A percentile compares a stretch with the other conserved stretches of the same genome.
Evolutionary conservation across 495 filamentous ascomycete genomes (phyloP).

Genomic region (Aspergillus kassunensis): DNA sequence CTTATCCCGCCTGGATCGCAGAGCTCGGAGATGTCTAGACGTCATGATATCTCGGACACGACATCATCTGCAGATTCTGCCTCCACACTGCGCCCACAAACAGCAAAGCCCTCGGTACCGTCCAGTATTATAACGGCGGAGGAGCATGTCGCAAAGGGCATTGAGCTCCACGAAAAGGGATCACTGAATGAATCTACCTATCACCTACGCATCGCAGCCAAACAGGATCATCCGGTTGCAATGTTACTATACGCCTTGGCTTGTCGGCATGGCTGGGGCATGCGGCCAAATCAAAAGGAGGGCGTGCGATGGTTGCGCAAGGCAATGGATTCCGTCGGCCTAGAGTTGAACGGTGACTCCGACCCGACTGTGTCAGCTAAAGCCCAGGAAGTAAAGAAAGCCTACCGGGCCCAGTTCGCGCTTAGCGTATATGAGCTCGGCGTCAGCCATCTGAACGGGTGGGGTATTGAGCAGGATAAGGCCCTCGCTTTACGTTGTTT

Average conservation of each 20-base stretch:
- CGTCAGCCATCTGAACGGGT: constrained; percentile 96
- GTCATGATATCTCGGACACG: constrained; percentile 44
- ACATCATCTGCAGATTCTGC: constrained; percentile 61
- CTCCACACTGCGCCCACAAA: constrained; percentile 58
- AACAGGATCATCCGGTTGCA: constrained; percentile 77
- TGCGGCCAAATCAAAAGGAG: constrained; percentile 84
- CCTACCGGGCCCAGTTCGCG: constrained; percentile 85
- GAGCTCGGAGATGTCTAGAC: constrained; percentile 15
- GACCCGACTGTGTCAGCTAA: constrained; percentile 58
- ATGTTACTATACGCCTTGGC: constrained; percentile 96
- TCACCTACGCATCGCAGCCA: constrained; percentile 86
- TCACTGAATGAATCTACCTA: constrained; percentile 89
- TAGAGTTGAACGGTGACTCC: constrained; percentile 80
- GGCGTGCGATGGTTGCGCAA: constrained; percentile 87
- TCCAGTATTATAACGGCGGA: constrained; percentile 65
- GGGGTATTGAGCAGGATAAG: constrained; percentile 94
- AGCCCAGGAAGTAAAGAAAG: constrained; percentile 63
- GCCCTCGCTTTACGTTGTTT: constrained; percentile 84
- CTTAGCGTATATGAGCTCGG: constrained; percentile 93
- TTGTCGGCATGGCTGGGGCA: constrained; percentile 97
- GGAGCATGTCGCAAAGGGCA: constrained; percentile 82
- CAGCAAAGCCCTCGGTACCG: constrained; percentile 37
- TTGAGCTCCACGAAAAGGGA: constrained; percentile 82
- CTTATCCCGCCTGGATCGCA: constrained; percentile 21
- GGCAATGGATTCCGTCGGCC: constrained; percentile 77